Conservation (phyloP, 2,329 filamentous ascomycete species). For the Epichloe festucae region DNA sequence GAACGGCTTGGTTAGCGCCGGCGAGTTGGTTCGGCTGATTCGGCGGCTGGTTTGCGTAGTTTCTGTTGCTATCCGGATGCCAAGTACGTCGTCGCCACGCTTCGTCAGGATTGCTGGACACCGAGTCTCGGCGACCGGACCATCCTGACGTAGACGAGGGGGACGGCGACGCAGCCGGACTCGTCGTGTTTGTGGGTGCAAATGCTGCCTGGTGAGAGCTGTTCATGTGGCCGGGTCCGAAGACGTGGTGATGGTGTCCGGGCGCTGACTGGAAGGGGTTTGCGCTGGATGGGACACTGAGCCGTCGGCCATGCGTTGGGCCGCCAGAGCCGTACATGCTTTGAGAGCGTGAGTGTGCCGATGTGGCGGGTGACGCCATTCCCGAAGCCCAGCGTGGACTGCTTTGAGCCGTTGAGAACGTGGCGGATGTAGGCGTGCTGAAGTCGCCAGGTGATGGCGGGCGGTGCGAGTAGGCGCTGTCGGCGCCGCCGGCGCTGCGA, state of each 20-base stretch:
- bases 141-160: constrained; percentile 47
- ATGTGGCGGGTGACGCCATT: constrained; percentile 61
- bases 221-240: constrained; percentile 40
- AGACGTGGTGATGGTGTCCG: constrained; percentile 43
- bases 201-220: constrained; percentile 42
- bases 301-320: constrained; percentile 55
- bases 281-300: constrained; percentile 67
- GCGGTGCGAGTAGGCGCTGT: constrained; percentile 49
- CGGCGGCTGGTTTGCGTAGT: constrained; percentile 39
- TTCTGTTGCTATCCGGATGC: constrained; percentile 68
- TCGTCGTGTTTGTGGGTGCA: constrained; percentile 43
- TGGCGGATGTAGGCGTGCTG: constrained; percentile 72
- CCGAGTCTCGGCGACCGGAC: constrained; percentile 49
- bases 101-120: constrained; percentile 50
- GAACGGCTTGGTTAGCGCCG: constrained; percentile 55
- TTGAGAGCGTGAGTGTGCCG: constrained; percentile 54
- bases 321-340: constrained; percentile 56
- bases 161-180: constrained; percentile 52
- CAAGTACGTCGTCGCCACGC: constrained; percentile 77
- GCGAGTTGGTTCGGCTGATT: constrained; percentile 60
- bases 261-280: constrained; percentile 62
- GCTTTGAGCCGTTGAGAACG: constrained; percentile 62
- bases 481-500: constrained; percentile 47
- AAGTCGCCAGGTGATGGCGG: constrained; percentile 59
- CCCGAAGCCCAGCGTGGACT: constrained; percentile 63